Evolutionary conservation across 2,329 filamentous ascomycete species (phyloP).

Genomic region (Xylariaceae sp.): DNA sequence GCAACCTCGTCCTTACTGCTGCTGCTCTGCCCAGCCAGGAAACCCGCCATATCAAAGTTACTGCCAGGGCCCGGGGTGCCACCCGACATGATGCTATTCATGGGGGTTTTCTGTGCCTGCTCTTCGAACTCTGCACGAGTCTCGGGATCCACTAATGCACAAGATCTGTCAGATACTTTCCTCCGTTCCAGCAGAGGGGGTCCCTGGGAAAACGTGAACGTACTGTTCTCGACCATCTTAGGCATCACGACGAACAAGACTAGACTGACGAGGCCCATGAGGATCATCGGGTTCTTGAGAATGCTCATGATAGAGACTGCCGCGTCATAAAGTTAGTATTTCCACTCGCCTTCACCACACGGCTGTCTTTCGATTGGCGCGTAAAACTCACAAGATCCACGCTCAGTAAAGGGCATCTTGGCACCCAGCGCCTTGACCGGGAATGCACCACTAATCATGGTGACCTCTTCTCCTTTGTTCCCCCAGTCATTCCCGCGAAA

Average conservation of each 20-base stretch:
- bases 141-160: constrained; percentile 84
- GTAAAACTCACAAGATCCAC: constrained; percentile 70
- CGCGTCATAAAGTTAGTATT: constrained; percentile 7
- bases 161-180: not conserved
- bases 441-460: constrained; percentile 38
- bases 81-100: constrained; percentile 19
- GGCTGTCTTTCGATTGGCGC: not conserved
- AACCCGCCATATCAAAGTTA: constrained; percentile 62
- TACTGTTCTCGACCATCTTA: constrained; percentile 93
- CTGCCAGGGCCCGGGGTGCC: constrained; percentile 40
- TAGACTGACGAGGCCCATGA: constrained; percentile 82
- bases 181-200: not conserved
- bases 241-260: constrained; percentile 88
- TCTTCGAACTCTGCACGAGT: constrained; percentile 89
- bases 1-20: constrained; percentile 34
- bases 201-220: constrained; percentile 35
- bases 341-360: not conserved
- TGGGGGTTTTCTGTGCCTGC: constrained; percentile 73
- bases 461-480: constrained; percentile 69
- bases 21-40: constrained; percentile 55
- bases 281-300: constrained; percentile 93
- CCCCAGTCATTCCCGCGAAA: constrained; percentile 87
- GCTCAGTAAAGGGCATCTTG: constrained; percentile 76
- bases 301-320: constrained; percentile 76
- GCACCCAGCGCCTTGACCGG: constrained; percentile 59